Base-by-base conservation (phyloP, 768 basidiomycete genomes). In the Boletus tomentosulus region DNA sequence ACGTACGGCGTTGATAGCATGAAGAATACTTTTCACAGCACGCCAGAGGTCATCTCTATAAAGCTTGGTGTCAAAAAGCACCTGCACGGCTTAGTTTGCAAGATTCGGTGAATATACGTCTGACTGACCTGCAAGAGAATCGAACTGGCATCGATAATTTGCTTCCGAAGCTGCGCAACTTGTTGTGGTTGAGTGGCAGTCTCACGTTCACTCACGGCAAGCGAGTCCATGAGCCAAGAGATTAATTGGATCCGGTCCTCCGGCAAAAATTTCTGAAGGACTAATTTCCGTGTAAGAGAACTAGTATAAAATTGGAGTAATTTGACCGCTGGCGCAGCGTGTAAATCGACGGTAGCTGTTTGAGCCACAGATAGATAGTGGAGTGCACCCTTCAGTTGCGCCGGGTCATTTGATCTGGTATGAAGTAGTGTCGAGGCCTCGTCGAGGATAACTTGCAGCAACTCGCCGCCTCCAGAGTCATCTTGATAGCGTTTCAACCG, bases 291-390 rank as follows among this genome's bases (percentile, higher is more conserved):
- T 24, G 70, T 66, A 38, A 79, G 60, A 57, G 60, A 62, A 41
- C 69, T 64, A 62, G 76, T 73, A 56, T 83, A 86, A 59, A 83
- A 83, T 28, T 73, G 78, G 34, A 86, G 64, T 15, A 87, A 68
- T 47, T 74, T 72, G 28, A 72, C 61, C 15, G 83, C 71, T 7
- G 76, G 70, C 2, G 75, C 74, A 27, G 75, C 63, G 34, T 63
- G 70, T 57, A 72, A 73, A 38, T 76, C 73, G 38, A 80, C 61
- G 42, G 72, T 73, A 22, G 82, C 49, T 44, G 70, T 73, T 37
- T 70, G 66, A 39, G 78, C 75, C 34, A 85, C 61, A 39, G 78
- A 75, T 55, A 85, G 69, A 51, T 76, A 81, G 35, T 70, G 68
- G 33, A 75, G 73, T 10, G 76, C 67, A 39, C 61, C 63, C 47